Base-by-base conservation (phyloP, 306 rosid genomes). In the Vigna nakashimae region DNA sequence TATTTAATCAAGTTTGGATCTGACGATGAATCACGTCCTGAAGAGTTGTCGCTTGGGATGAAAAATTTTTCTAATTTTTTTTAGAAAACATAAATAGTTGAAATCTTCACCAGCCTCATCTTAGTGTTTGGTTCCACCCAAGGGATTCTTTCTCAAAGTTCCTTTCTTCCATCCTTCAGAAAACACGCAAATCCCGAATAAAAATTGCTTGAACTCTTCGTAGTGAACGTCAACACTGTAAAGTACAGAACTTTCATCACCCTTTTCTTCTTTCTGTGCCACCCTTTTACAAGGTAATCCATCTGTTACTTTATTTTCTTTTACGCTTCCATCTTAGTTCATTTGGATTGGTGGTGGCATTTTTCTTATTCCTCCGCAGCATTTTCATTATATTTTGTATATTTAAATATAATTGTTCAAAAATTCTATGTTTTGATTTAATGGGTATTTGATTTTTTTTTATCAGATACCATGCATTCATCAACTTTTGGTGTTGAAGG, bases 381-480 rank as follows among this genome's bases (percentile, higher is more conserved):
- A 5, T 65, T 73, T 71, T 48, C 55, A 18, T 15, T 32, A 32
- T 69, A 40, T 10, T 65, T 40, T 65, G 16, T 28, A 6, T 43
- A 3, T 45, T 0, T 43, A 43, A 20, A 48, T 14, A 13, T 18
- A 4, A 0, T 36, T 64, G 48, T 64, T n/a, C 9, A 9, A 64
- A 64, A 17, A 34, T 64, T 36, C 16, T 0, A 9, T 46, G 38
- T 78, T 82, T 73, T 84, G 67, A 87, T 82, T 83, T 84, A 69
- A 18, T 65, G 81, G 67, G 80, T 53, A 15, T 57, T 28, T 60
- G 78, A 84, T 42, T 24, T 76, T 78, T 76, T 80, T 69, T 55
- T 15, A 17, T 53, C 82, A 88, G 84, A 58, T 34, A 92, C 45
- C 69, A 95, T 92, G 98, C 97, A 92, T 70, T 78, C 93, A 48